A percentile compares a stretch with the other conserved stretches of the same genome.
These are phyloP conservation scores for Benincasa hispida DNA, from an alignment of 306 rosid genomes.

Conservation along the genomic window DNA sequence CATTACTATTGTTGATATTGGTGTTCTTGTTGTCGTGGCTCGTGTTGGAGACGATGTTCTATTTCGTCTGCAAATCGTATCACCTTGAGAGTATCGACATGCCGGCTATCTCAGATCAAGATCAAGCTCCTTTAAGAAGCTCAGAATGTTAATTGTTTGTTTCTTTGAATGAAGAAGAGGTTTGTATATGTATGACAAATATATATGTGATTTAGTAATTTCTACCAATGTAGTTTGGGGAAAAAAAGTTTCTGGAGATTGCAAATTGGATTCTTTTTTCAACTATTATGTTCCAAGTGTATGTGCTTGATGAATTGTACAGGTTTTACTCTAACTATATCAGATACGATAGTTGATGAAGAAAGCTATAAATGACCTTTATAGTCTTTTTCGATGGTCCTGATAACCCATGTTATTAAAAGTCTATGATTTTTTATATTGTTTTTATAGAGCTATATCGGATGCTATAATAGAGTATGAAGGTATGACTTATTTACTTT, in stretches of 20 bases:
- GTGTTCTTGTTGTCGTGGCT: conserved; percentile 30
- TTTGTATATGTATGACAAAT: not conserved
- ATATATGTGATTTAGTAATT: not conserved
- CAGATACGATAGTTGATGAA: too few species aligned
- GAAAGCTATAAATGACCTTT: too few species aligned
- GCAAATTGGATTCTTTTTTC: not conserved
- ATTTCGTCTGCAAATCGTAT: conserved; percentile 70
- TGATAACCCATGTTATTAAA: too few species aligned
- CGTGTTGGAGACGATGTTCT: conserved; percentile 50
- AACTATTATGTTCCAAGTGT: not conserved
- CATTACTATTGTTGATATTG: conserved; percentile 20
- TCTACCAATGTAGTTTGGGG: not conserved
- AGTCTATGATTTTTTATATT: too few species aligned
- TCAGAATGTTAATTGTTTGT: too few species aligned
- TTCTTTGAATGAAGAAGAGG: too few species aligned
- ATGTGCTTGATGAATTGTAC: not conserved
- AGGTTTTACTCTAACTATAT: too few species aligned
- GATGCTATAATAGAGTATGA: too few species aligned
- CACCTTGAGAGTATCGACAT: conserved; percentile 66
- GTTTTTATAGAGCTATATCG: too few species aligned
- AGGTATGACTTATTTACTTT: too few species aligned
- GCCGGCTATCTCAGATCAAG: conserved; percentile 32
- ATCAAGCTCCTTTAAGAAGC: conserved; percentile 37
- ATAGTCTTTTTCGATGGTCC: too few species aligned
- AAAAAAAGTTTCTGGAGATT: not conserved